A percentile compares a stretch with the other conserved stretches of the same genome.
These are phyloP conservation scores for Salix udensis DNA, from an alignment of 345 rosid species.

Conservation along the genomic window DNA sequence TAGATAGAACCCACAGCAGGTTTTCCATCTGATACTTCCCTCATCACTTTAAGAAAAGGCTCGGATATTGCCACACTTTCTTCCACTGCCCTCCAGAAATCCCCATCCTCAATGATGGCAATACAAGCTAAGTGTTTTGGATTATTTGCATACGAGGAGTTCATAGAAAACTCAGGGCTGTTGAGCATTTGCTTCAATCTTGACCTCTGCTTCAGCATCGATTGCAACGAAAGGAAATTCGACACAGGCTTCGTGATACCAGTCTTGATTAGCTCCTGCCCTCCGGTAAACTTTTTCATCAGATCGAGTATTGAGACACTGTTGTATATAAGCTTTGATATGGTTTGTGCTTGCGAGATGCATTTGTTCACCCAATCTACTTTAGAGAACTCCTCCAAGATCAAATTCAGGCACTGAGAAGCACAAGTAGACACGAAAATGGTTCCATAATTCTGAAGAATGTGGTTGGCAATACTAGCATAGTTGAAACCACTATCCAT, in stretches of 20 bases:
- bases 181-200: constrained; percentile 68
- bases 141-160: constrained; percentile 51
- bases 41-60: constrained; percentile 73
- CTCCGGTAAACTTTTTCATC: constrained; percentile 67
- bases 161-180: constrained; percentile 60
- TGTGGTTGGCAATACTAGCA: constrained; percentile 63
- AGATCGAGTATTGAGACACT: constrained; percentile 62
- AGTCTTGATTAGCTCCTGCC: constrained; percentile 63
- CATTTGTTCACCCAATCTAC: constrained; percentile 90
- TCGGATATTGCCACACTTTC: constrained; percentile 86
- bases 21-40: constrained; percentile 81
- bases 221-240: constrained; percentile 64
- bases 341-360: constrained; percentile 60
- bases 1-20: constrained; percentile 73
- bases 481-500: constrained; percentile 64
- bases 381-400: constrained; percentile 79
- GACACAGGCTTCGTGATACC: constrained; percentile 75
- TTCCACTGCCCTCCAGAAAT: constrained; percentile 79
- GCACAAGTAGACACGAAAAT: constrained; percentile 84
- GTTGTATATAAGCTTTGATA: constrained; percentile 70
- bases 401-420: constrained; percentile 72
- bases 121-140: constrained; percentile 56
- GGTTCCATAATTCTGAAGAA: constrained; percentile 63
- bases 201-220: constrained; percentile 67
- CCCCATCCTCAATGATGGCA: constrained; percentile 58